Evolutionary conservation across 2,329 filamentous ascomycete genomes (phyloP).

Genomic region (Curvularia spicifera): DNA sequence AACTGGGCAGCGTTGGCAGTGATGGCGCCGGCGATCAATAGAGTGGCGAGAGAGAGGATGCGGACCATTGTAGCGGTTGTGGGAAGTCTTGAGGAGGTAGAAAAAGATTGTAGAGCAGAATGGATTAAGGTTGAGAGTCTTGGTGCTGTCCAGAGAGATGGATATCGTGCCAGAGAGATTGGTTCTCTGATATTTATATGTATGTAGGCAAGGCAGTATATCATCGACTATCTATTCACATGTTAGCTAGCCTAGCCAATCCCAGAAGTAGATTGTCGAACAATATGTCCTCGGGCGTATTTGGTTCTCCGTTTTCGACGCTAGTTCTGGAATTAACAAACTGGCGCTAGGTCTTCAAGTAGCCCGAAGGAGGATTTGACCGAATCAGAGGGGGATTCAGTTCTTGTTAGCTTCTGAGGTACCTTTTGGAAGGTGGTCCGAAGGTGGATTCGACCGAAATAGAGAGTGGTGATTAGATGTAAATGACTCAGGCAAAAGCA

Average conservation of each 20-base stretch:
- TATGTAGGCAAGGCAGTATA: not conserved
- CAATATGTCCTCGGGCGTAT: too few species aligned
- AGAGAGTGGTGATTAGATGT: too few species aligned
- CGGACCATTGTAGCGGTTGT: constrained; percentile 11
- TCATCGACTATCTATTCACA: not conserved
- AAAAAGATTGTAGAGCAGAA: not conserved
- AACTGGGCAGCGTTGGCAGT: constrained; percentile 6
- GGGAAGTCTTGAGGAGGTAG: not conserved
- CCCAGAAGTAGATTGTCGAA: too few species aligned
- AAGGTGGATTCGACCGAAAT: too few species aligned
- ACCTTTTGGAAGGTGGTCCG: too few species aligned
- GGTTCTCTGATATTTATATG: not conserved
- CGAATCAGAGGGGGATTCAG: too few species aligned
- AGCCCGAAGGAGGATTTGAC: too few species aligned
- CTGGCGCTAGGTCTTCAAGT: too few species aligned
- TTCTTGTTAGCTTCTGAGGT: too few species aligned
- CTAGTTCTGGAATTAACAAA: too few species aligned
- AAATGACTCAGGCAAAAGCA: too few species aligned
- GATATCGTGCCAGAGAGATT: not conserved
- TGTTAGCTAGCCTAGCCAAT: not conserved
- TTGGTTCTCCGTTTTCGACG: too few species aligned
- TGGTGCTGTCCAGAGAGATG: not conserved
- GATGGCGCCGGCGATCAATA: constrained; percentile 9
- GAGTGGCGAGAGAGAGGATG: constrained; percentile 7
- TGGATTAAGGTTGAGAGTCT: not conserved